Base-by-base conservation (phyloP, 148 eudicot genomes). In the Silene conica region DNA sequence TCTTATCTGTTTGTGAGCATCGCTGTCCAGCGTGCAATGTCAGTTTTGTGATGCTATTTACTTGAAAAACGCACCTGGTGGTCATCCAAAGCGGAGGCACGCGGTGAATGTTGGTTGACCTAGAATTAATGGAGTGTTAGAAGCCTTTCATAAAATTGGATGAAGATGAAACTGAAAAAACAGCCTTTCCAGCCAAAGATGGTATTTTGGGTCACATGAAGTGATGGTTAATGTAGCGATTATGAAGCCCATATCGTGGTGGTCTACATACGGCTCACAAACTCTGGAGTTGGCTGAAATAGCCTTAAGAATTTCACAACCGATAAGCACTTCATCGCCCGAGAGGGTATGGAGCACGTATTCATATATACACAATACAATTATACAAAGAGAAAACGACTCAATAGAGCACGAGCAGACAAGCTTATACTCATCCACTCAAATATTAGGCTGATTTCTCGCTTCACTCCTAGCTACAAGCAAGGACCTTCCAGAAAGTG, bases 81-180 rank as follows among this genome's bases (percentile, higher is more conserved):
- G 83, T 1, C 18, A 12, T 0, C 6, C 25, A n/a, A n/a, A n/a
- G n/a, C n/a, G n/a, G 11, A 67, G 79, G 18, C 54, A 58, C 1
- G 65, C 81, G 3, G 77, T 79, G 0, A 77, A 80, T 60, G 54
- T 14, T 1, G 86, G 77, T 25, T 54, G 3, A 7, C 81, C 74
- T 14, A 76, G 79, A 18, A 48, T 77, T 1, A 19, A 4, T 0
- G 74, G 63, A 1, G 63, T 74, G 5, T 5, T 83, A 68, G 0
- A 71, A 45, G 76, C 80, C 3, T 76, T 83, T 73, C 62, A 73
- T 0, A 74, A 41, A 18, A 58, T 74, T 21, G 74, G 38, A n/a
- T 1, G 77, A 75, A 15, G 46, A 57, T 58, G 60, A 68, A 34
- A 54, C 8, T 2, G 77, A 77, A 61, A n/a, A 23, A 54, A 55